Percentiles rank a stretch among this genome's conserved stretches.
These are phyloP conservation scores for Candida odintsovae DNA, from an alignment of 805 yeast species.

Conservation along the genomic window DNA sequence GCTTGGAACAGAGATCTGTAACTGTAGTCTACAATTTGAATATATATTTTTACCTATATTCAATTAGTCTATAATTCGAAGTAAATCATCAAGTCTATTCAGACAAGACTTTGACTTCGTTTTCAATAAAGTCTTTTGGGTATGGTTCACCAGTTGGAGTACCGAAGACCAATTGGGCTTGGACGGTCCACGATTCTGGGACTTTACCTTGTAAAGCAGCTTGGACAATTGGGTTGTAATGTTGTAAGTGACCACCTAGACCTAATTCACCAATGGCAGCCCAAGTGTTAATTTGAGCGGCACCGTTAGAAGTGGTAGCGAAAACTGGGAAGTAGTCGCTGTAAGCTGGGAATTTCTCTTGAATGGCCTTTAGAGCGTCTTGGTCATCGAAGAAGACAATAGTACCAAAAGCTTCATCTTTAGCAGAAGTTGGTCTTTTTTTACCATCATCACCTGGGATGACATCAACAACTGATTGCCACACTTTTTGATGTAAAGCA, in stretches of 20 bases:
- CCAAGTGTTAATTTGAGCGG: conserved; percentile 48
- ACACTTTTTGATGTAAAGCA: conserved; percentile 37
- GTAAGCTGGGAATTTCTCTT: conserved; percentile 37
- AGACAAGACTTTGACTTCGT: conserved; percentile 32
- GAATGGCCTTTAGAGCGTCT: conserved; percentile 31
- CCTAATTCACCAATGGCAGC: conserved; percentile 38
- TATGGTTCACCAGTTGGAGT: conserved; percentile 30
- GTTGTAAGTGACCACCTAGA: conserved; percentile 48
- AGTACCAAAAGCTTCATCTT: conserved; percentile 44
- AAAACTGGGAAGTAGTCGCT: conserved; percentile 41
- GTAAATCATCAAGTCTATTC: conserved; percentile 4
- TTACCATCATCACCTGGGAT: conserved; percentile 32
- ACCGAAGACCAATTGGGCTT: conserved; percentile 48
- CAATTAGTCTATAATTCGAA: background rate
- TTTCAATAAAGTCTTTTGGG: conserved; percentile 37
- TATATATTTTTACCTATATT: no score
- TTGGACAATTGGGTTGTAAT: conserved; percentile 41
- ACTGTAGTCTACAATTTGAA: background rate
- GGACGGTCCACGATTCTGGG: conserved; percentile 39
- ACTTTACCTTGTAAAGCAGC: conserved; percentile 34
- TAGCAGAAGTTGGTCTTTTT: conserved; percentile 37
- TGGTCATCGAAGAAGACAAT: conserved; percentile 44
- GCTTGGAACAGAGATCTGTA: no score
- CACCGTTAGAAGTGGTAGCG: conserved; percentile 43
- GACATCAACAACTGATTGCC: conserved; percentile 37